Percentiles rank a stretch among this genome's conserved stretches.
These are phyloP conservation scores for Saccharomycopsis hybrid DNA, from an alignment of 1,139 yeast species.

Conservation along the genomic window DNA sequence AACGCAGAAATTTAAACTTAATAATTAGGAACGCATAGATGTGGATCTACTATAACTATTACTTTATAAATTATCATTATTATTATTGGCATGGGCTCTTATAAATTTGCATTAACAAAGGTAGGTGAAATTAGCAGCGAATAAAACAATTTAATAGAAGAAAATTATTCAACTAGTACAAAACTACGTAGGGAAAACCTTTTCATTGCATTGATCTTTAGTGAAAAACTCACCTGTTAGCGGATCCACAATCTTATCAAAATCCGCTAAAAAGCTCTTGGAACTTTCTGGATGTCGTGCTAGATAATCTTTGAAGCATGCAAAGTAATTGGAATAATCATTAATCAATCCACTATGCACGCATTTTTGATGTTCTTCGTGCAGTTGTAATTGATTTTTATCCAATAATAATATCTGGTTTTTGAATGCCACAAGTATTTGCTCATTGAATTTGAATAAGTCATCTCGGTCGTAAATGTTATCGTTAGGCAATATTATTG, in stretches of 20 bases:
- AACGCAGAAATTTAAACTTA: neutral
- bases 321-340: constrained; percentile 1
- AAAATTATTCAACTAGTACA: too few relatives aligned
- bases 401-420: neutral
- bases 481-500: constrained; percentile 18
- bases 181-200: constrained; percentile 20
- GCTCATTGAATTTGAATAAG: constrained; percentile 13
- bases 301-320: neutral
- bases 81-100: too few relatives aligned
- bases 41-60: neutral
- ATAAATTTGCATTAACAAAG: too few relatives aligned
- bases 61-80: too few relatives aligned
- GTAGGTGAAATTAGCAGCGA: too few relatives aligned
- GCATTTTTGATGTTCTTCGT: neutral
- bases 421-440: constrained; percentile 6
- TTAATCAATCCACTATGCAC: neutral
- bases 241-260: constrained; percentile 18
- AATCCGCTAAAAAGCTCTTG: neutral
- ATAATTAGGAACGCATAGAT: neutral
- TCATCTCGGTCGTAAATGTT: constrained; percentile 19
- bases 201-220: constrained; percentile 6
- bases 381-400: neutral
- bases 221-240: constrained; percentile 17
- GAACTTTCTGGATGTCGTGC: neutral
- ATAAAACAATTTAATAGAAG: too few relatives aligned